These are phyloP conservation scores for Pontederia crassipes DNA, from an alignment of 176 grass and related monocot genomes.

Conservation along the genomic window DNA sequence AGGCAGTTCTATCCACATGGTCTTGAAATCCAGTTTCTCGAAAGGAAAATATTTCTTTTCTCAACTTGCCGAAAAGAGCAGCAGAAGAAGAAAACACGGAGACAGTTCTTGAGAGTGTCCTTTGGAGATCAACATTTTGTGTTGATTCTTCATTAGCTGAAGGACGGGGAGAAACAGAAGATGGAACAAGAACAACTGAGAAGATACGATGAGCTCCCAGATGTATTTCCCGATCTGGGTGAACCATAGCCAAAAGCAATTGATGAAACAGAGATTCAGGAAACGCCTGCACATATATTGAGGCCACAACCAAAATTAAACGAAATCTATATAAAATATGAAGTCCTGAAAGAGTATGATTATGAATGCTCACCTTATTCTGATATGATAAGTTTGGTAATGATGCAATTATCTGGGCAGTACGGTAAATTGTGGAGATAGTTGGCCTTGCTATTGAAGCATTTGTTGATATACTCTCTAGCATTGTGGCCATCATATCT, in stretches of 20 bases:
- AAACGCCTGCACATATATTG: constrained; percentile 47
- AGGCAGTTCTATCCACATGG: constrained; percentile 31
- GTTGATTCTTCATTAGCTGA: constrained; percentile 18
- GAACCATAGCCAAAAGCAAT: constrained; percentile 67
- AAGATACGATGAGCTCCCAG: constrained; percentile 76
- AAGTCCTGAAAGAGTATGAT: background rate
- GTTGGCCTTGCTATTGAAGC: constrained; percentile 53
- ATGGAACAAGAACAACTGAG: constrained; percentile 88
- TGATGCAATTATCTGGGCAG: constrained; percentile 73
- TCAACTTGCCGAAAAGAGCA: constrained; percentile 88
- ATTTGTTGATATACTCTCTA: constrained; percentile 72
- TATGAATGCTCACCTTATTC: constrained; percentile 43
- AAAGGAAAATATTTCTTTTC: constrained; percentile 62
- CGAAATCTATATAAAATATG: constrained; percentile 3
- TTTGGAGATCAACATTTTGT: constrained; percentile 37
- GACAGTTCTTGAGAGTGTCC: constrained; percentile 71
- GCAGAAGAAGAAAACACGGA: constrained; percentile 97
- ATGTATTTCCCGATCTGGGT: constrained; percentile 78
- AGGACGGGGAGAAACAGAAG: constrained; percentile 63
- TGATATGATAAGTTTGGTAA: constrained; percentile 68
- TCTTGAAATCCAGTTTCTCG: constrained; percentile 32
- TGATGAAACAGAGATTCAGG: constrained; percentile 95
- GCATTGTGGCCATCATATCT: constrained; percentile 72
- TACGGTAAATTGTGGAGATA: constrained; percentile 73
- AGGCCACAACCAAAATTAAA: background rate